Base-by-base conservation (phyloP, 768 basidiomycete genomes). In the Pleurotus citrinopileatus region DNA sequence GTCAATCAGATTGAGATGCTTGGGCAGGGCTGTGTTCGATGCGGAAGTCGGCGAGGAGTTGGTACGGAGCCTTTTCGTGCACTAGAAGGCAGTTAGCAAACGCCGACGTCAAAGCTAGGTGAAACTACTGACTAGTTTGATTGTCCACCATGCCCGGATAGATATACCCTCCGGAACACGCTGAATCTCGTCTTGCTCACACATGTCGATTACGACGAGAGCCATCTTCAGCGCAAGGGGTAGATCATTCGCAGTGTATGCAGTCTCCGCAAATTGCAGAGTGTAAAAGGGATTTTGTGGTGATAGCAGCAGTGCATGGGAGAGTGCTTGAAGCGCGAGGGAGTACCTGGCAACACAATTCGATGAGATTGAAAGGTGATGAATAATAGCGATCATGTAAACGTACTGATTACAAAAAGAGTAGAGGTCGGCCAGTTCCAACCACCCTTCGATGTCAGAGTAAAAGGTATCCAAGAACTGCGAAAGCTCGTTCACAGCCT, bases 281-380 rank as follows among this genome's bases (percentile, higher is more conserved):
- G 84, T 79, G 34, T 89, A 85, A 62, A 92, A 89, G 0, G 91
- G 88, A 61, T 94, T 95, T 59, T 94, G 91, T 0, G 94, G 91
- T 2, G 85, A 80, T 26, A 97, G 79, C 26, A 94, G 74, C 40
- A 95, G 77, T 4, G 82, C 87, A 69, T 97, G 93, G 9, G 89
- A 86, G 3, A 94, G 75, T 0, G 91, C 78, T 65, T 91, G 82
- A 1, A 94, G 73, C 0, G 93, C 82, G 40, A 72, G 74, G 1
- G 80, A 76, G 63, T 94, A 93, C 63, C 93, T 95, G 45, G 23
- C 15, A 10, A 57, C 25, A n/a, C n/a, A n/a, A n/a, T n/a, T n/a
- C n/a, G n/a, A n/a, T n/a, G n/a, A n/a, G n/a, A n/a, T n/a, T n/a
- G 36, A 34, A 3, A 45, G 23, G 23, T 38, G 4, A 44, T 29